Percentiles rank a stretch among this genome's conserved stretches.
Evolutionary conservation across 306 rosid genomes (phyloP).

Genomic region (Casuarina glauca): DNA sequence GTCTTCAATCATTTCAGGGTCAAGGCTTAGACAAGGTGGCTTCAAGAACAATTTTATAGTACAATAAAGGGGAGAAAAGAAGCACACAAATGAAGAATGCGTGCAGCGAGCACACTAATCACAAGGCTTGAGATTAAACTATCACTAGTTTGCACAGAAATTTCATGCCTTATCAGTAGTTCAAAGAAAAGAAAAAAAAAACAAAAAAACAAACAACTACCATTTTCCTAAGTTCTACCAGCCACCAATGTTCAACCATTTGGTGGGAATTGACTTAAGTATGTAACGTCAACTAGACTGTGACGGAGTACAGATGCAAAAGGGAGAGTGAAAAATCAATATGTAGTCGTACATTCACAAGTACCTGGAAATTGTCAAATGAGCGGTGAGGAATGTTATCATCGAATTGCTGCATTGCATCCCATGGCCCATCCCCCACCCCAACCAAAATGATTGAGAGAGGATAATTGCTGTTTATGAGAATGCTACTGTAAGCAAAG

Average conservation of each 20-base stretch:
- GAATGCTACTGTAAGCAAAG: conserved; percentile 28
- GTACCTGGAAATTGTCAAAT: conserved; percentile 96
- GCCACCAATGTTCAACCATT: not conserved
- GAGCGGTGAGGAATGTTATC: conserved; percentile 79
- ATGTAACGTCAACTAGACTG: not conserved
- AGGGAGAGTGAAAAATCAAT: conserved; percentile 5
- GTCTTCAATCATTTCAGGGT: not conserved
- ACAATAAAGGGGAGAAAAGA: not conserved
- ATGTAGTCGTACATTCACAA: conserved; percentile 14
- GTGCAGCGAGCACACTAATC: not conserved
- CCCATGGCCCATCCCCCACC: conserved; percentile 99
- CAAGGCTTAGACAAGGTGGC: not conserved
- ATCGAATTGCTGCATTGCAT: conserved; percentile 79
- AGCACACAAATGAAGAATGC: not conserved
- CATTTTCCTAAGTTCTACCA: not conserved
- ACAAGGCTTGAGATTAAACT: not conserved
- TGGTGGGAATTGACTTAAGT: not conserved
- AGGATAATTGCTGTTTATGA: conserved; percentile 63
- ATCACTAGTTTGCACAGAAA: not conserved
- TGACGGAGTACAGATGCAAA: not conserved
- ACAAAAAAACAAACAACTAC: not conserved
- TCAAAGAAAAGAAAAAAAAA: not conserved
- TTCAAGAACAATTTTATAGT: not conserved
- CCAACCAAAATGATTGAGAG: conserved; percentile 93
- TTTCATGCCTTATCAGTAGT: not conserved